phyloP scores from a whole-genome alignment of 1,284 basidiomycete species.

The Rhodotorula sp. region DNA sequence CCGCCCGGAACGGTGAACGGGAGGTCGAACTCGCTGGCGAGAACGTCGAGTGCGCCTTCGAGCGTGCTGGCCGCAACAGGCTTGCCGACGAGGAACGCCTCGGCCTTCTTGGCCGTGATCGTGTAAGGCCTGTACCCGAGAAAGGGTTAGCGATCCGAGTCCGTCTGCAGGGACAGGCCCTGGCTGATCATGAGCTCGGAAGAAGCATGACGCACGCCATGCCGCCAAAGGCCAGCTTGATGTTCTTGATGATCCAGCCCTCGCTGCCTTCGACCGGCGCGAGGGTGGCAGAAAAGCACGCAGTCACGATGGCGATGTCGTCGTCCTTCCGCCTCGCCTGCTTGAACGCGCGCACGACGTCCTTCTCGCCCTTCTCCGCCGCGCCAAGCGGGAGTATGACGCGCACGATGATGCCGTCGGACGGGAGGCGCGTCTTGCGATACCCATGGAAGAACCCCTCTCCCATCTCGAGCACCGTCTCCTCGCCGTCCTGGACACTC shows the following conservation, averaged over 20 bases:
- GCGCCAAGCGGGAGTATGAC: slow-evolving; percentile 39
- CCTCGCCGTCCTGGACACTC: slow-evolving; percentile 32
- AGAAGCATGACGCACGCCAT: slow-evolving; percentile 49
- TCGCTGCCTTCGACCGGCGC: slow-evolving; percentile 1
- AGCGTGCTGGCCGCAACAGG: slow-evolving; percentile 32
- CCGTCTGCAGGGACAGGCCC: no score
- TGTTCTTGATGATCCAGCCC: slow-evolving; percentile 1
- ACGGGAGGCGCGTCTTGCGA: slow-evolving; percentile 49
- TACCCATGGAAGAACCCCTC: slow-evolving; percentile 50
- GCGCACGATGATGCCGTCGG: slow-evolving; percentile 47
- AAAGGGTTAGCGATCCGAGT: not conserved
- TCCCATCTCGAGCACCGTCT: slow-evolving; percentile 31
- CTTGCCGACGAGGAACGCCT: slow-evolving; percentile 42
- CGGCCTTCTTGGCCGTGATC: slow-evolving; percentile 34
- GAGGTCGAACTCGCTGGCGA: slow-evolving; percentile 47
- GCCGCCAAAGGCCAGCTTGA: slow-evolving; percentile 50
- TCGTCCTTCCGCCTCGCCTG: slow-evolving; percentile 51
- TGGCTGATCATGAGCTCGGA: not conserved
- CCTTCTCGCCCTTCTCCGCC: slow-evolving; percentile 28
- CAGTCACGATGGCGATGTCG: slow-evolving; percentile 52
- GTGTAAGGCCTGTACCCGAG: slow-evolving; percentile 16
- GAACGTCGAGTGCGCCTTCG: slow-evolving; percentile 27
- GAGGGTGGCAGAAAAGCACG: slow-evolving; percentile 43
- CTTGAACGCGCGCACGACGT: slow-evolving; percentile 50
- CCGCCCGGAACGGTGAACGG: slow-evolving; percentile 51